A percentile compares a stretch with the other conserved stretches of the same genome.
phyloP scores from a whole-genome alignment of 345 rosid genomes.

The Lepidium aucheri region DNA sequence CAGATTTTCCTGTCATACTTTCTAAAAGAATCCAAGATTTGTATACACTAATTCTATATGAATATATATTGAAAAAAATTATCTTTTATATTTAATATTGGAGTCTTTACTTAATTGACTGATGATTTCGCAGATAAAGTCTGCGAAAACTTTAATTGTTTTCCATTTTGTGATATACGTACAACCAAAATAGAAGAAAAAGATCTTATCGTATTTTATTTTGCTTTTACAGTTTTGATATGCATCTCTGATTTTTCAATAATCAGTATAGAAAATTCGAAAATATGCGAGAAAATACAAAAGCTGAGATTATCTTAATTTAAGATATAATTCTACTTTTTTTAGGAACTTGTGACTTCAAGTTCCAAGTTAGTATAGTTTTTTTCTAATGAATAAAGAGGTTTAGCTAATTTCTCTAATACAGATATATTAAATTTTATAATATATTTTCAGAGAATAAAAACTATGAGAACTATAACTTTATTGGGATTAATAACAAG shows the following conservation, averaged over 20 bases:
- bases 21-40: not conserved
- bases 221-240: conserved; percentile 1
- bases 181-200: not conserved
- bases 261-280: not conserved
- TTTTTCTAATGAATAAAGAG: conserved; percentile 9
- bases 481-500: conserved; percentile 27
- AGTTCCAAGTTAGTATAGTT: conserved; percentile 22
- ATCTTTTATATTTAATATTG: not conserved
- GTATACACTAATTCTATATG: not conserved
- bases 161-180: not conserved
- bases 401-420: conserved; percentile 16
- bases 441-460: conserved; percentile 1
- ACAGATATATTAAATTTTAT: not conserved
- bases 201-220: not conserved
- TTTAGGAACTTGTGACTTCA: conserved; percentile 26
- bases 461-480: conserved; percentile 15
- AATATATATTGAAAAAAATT: not conserved
- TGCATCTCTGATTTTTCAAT: not conserved
- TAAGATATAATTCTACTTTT: not conserved
- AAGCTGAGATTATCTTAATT: conserved; percentile 9
- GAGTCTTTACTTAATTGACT: not conserved
- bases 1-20: not conserved
- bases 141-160: not conserved
- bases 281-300: not conserved
- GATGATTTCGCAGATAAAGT: not conserved